Evolutionary conservation across 495 filamentous ascomycete species (phyloP).

Genomic region (Staphylotrichum tortipilum): DNA sequence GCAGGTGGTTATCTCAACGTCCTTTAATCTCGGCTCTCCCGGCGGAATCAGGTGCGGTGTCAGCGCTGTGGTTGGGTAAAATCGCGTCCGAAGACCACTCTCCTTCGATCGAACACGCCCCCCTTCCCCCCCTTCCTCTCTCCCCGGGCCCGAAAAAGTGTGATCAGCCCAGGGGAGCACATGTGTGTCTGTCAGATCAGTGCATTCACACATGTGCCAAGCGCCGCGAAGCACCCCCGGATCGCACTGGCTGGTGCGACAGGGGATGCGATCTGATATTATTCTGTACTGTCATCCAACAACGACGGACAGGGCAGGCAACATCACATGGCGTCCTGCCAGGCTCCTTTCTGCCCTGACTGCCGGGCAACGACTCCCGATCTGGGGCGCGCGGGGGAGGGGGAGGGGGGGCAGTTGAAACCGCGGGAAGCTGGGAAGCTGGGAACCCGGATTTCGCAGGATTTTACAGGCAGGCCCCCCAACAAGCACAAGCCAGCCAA

Average conservation of each 20-base stretch:
- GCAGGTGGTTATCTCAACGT: background rate
- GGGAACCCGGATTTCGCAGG: background rate
- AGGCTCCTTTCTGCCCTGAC: background rate
- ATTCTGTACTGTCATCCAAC: no score
- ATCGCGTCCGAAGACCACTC: no score
- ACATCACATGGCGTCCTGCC: no score
- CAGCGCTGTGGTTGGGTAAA: background rate
- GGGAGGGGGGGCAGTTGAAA: background rate
- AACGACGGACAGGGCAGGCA: no score
- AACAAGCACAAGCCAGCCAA: no score
- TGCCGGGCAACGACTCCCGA: no score
- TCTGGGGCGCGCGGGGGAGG: no score
- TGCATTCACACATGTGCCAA: no score
- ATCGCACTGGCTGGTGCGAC: background rate
- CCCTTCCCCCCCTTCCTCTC: no score
- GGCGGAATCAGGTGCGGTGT: background rate
- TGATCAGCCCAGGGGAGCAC: constrained; percentile 1
- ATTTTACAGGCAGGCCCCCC: no score
- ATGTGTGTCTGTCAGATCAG: background rate
- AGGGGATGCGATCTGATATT: background rate
- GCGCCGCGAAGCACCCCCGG: background rate
- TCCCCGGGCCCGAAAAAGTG: no score
- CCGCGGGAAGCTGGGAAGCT: background rate
- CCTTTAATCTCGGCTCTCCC: constrained; percentile 11
- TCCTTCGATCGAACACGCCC: no score